phyloP scores from a whole-genome alignment of 768 basidiomycete species.

The Podaxis rugospora region DNA sequence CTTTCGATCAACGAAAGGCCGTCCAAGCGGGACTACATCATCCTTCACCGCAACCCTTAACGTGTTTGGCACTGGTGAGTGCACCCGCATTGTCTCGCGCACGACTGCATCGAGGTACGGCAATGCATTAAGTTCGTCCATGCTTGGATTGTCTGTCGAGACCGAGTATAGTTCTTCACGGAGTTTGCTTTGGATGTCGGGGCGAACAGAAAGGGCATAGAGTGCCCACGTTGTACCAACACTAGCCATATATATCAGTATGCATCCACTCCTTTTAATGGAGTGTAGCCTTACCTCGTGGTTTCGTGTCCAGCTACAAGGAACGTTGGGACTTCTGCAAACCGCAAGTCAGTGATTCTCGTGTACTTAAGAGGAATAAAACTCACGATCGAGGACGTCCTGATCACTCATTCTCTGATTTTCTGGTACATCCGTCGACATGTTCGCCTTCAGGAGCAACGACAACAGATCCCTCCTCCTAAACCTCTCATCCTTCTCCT shows the following conservation, averaged over 20 bases:
- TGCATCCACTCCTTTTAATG: neutral
- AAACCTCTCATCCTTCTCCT: conserved; percentile 23
- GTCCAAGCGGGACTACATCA: conserved; percentile 46
- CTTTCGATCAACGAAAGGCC: conserved; percentile 38
- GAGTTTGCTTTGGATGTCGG: conserved; percentile 48
- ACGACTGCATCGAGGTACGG: conserved; percentile 68
- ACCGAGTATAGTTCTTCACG: conserved; percentile 52
- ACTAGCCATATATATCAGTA: conserved; percentile 17
- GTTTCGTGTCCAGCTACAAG: conserved; percentile 59
- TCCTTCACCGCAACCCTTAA: conserved; percentile 44
- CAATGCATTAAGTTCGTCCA: conserved; percentile 65
- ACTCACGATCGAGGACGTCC: conserved; percentile 55
- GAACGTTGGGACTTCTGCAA: conserved; percentile 56
- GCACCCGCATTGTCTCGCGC: conserved; percentile 53
- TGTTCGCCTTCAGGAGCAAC: conserved; percentile 59
- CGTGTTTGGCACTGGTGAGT: conserved; percentile 45
- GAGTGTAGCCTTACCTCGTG: conserved; percentile 31
- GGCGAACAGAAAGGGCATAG: conserved; percentile 45
- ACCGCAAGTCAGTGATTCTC: neutral
- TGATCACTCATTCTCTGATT: conserved; percentile 53
- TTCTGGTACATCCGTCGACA: conserved; percentile 53
- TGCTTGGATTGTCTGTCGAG: conserved; percentile 52
- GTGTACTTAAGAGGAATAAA: neutral
- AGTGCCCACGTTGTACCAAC: conserved; percentile 55
- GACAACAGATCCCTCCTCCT: conserved; percentile 54